Evolutionary conservation across 2,329 filamentous ascomycete genomes (phyloP).

Genomic region (Alternaria incomplexa): DNA sequence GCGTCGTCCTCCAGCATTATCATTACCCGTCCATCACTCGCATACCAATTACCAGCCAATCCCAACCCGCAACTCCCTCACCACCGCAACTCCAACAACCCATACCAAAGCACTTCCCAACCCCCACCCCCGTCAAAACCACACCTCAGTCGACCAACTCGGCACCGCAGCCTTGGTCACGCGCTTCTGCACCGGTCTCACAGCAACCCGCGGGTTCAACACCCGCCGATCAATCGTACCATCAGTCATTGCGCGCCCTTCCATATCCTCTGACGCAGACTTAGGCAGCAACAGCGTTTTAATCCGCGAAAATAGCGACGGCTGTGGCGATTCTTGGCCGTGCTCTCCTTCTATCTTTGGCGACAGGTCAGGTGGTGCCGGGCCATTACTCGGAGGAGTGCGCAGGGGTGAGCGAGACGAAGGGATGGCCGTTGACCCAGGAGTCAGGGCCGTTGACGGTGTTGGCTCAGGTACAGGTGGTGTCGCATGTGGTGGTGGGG

Average conservation of each 20-base stretch:
- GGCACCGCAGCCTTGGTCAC: background rate
- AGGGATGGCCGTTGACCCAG: background rate
- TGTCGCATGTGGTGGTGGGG: background rate
- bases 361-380: background rate
- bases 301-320: background rate
- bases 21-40: background rate
- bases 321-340: background rate
- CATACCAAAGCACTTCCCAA: too few species aligned
- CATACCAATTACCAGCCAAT: background rate
- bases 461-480: background rate
- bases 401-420: background rate
- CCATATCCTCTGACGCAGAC: background rate
- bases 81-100: background rate
- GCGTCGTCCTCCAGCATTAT: background rate
- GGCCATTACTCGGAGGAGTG: background rate
- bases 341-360: background rate
- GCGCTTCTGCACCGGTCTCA: background rate
- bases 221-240: background rate
- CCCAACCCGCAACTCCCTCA: background rate
- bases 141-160: background rate
- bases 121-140: background rate
- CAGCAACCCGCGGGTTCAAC: background rate
- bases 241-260: background rate
- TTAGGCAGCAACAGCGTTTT: background rate
- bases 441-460: background rate